A percentile compares a stretch with the other conserved stretches of the same genome.
Conservation (phyloP, 768 basidiomycete genomes). For the Hydnomerulius pinastri region DNA sequence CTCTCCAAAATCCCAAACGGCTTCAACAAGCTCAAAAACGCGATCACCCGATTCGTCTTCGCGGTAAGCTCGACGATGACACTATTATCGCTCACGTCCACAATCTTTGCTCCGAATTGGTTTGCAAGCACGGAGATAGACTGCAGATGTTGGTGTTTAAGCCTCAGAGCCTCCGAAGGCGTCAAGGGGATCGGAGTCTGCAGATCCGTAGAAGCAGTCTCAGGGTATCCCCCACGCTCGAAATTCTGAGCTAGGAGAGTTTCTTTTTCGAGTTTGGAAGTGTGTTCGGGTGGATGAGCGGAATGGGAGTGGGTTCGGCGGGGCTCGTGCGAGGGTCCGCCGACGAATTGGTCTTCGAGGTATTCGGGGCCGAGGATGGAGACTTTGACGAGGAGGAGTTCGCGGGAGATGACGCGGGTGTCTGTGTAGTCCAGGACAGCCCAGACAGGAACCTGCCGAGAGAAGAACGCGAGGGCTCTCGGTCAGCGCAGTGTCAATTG, state of each 20-base stretch:
- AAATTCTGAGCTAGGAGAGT: constrained; percentile 74
- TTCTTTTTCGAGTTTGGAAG: constrained; percentile 70
- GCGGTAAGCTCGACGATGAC: constrained; percentile 95
- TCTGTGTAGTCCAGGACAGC: constrained; percentile 98
- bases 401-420: constrained; percentile 87
- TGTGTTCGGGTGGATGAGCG: constrained; percentile 19
- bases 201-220: constrained; percentile 15
- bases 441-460: constrained; percentile 93
- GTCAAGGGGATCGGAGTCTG: constrained; percentile 52
- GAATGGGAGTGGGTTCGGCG: constrained; percentile 37
- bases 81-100: constrained; percentile 93
- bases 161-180: constrained; percentile 83
- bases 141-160: constrained; percentile 86
- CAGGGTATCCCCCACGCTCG: constrained; percentile 56
- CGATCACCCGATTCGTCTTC: constrained; percentile 89
- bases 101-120: constrained; percentile 92
- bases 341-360: constrained; percentile 85
- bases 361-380: constrained; percentile 98
- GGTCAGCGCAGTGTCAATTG: too few relatives aligned
- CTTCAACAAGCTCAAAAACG: constrained; percentile 87
- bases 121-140: constrained; percentile 81
- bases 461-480: too few relatives aligned
- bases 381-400: constrained; percentile 92
- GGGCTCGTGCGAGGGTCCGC: constrained; percentile 82
- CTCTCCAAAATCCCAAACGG: constrained; percentile 97